These are phyloP conservation scores for Diplodia seriata DNA, from an alignment of 2,329 filamentous ascomycete species.

Conservation along the genomic window DNA sequence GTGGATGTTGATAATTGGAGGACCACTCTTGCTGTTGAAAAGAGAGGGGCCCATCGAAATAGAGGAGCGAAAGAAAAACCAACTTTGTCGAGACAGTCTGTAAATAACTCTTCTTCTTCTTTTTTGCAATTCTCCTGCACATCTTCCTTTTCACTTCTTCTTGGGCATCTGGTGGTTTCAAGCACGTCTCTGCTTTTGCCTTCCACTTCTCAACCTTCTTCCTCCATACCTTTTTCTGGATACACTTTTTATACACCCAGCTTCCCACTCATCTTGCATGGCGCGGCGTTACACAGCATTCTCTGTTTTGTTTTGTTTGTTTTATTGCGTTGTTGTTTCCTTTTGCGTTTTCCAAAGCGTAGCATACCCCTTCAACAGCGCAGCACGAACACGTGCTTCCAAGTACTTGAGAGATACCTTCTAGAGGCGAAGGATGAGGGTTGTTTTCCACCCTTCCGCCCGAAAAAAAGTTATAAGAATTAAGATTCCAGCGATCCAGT, in stretches of 20 bases:
- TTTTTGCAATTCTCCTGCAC: conserved; percentile 1
- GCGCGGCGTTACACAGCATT: conserved; percentile 4
- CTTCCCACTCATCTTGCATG: conserved; percentile 5
- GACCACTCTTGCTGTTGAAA: background rate
- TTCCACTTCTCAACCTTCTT: background rate
- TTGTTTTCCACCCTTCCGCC: no score
- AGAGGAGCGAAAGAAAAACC: background rate
- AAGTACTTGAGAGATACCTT: conserved; percentile 3
- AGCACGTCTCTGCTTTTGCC: background rate
- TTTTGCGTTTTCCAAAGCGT: background rate
- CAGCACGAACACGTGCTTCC: background rate
- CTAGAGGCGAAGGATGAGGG: background rate
- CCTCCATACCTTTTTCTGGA: conserved; percentile 1
- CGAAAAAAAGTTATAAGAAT: conserved; percentile 5
- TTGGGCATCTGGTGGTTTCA: background rate
- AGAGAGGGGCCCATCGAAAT: background rate
- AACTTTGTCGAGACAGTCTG: conserved; percentile 14
- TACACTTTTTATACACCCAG: background rate
- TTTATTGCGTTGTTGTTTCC: background rate
- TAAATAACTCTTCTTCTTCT: conserved; percentile 5
- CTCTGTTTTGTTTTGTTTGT: background rate
- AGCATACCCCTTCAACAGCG: conserved; percentile 4
- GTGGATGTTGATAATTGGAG: conserved; percentile 19
- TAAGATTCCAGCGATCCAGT: conserved; percentile 3
- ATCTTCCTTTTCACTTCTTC: conserved; percentile 10